These are phyloP conservation scores for Malassezia japonica DNA, from an alignment of 1,284 basidiomycete species.

Conservation along the genomic window DNA sequence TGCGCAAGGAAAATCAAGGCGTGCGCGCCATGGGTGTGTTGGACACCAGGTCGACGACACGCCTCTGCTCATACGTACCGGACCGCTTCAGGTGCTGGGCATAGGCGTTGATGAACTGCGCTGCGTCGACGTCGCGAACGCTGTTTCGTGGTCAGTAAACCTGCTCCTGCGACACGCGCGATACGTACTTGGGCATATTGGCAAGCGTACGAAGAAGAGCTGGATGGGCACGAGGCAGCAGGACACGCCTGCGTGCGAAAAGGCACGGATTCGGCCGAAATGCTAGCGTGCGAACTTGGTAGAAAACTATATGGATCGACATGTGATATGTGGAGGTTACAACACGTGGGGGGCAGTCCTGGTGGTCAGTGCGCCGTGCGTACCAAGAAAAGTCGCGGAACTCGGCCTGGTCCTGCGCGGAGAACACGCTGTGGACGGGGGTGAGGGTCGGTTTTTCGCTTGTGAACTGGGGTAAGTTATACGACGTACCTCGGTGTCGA, in stretches of 20 bases:
- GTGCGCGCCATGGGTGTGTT: not conserved
- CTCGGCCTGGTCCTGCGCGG: conserved; percentile 72
- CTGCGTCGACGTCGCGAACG: conserved; percentile 56
- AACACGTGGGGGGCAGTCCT: conserved; percentile 14
- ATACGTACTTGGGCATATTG: conserved; percentile 43
- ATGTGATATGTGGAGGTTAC: conserved; percentile 14
- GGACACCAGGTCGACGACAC: too few species aligned
- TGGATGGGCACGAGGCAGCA: conserved; percentile 14
- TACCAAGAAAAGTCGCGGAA: conserved; percentile 41
- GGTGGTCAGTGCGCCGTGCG: conserved; percentile 10
- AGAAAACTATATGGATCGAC: conserved; percentile 14
- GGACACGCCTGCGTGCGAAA: not conserved
- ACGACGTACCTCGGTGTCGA: conserved; percentile 65
- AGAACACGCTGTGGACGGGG: conserved; percentile 88
- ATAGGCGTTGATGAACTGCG: conserved; percentile 82
- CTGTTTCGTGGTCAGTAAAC: conserved; percentile 20
- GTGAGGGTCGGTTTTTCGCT: conserved; percentile 92
- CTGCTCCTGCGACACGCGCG: conserved; percentile 4
- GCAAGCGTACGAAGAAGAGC: conserved; percentile 11
- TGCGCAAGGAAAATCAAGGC: not conserved
- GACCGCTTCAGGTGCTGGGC: conserved; percentile 88
- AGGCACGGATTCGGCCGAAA: conserved; percentile 5
- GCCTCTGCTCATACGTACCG: conserved; percentile 48
- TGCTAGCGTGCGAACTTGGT: conserved; percentile 14
- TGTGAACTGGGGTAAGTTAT: conserved; percentile 58